Evolutionary conservation across 2,329 filamentous ascomycete species (phyloP).

Genomic region (Cladophialophora psammophila): DNA sequence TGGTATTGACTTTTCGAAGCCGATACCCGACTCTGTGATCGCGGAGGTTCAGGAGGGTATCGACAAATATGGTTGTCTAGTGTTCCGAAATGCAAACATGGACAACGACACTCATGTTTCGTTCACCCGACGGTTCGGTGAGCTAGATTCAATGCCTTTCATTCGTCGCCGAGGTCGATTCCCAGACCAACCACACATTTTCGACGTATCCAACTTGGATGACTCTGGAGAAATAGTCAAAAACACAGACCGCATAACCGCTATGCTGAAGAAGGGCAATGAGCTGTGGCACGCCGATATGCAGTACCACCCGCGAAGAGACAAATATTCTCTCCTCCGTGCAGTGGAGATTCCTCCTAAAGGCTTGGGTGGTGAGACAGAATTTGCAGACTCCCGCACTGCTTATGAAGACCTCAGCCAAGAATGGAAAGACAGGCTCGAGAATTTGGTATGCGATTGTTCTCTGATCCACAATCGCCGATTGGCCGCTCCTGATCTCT

Average conservation of each 20-base stretch:
- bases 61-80: slow-evolving; percentile 25
- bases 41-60: neutral
- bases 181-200: neutral
- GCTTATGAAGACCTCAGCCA: slow-evolving; percentile 14
- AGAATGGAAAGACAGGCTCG: slow-evolving; percentile 13
- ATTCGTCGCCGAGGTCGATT: slow-evolving; percentile 3
- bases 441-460: slow-evolving; percentile 1
- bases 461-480: slow-evolving; percentile 15
- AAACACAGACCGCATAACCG: neutral
- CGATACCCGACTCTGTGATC: slow-evolving; percentile 36
- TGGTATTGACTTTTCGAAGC: slow-evolving; percentile 48
- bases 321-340: slow-evolving; percentile 1
- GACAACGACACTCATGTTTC: slow-evolving; percentile 27
- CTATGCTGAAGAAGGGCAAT: slow-evolving; percentile 8
- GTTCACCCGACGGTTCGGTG: slow-evolving; percentile 31
- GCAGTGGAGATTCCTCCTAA: slow-evolving; percentile 1
- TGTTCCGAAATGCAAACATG: slow-evolving; percentile 27
- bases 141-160: slow-evolving; percentile 23
- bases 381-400: slow-evolving; percentile 15
- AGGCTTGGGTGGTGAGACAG: slow-evolving; percentile 8
- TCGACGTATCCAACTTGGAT: slow-evolving; percentile 12
- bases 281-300: slow-evolving; percentile 16
- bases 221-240: slow-evolving; percentile 5
- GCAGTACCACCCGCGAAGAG: slow-evolving; percentile 6
- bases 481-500: slow-evolving; percentile 9